These are phyloP conservation scores for Fusarium bactridioides DNA, from an alignment of 2,329 filamentous ascomycete genomes.

Conservation along the genomic window DNA sequence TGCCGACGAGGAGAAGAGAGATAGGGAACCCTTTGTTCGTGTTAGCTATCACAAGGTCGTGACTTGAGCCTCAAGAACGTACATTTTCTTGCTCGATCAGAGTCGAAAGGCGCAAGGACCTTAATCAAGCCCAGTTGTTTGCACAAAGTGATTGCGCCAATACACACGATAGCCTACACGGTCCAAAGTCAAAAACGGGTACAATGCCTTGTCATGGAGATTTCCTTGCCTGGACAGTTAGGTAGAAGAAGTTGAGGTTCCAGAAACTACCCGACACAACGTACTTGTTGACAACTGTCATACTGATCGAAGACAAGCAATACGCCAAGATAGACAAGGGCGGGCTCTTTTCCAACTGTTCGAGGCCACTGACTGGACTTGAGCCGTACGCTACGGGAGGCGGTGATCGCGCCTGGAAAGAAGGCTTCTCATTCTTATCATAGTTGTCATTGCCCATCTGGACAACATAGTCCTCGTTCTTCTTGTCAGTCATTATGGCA, in stretches of 20 bases:
- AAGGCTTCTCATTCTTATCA: slow-evolving; percentile 60
- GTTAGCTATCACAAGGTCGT: slow-evolving; percentile 25
- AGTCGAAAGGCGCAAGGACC: slow-evolving; percentile 82
- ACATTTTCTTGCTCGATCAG: slow-evolving; percentile 93
- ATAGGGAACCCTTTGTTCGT: slow-evolving; percentile 84
- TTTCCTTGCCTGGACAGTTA: slow-evolving; percentile 82
- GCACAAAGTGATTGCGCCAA: slow-evolving; percentile 81
- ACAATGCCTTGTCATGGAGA: not conserved
- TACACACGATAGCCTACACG: slow-evolving; percentile 83
- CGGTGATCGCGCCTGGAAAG: slow-evolving; percentile 52
- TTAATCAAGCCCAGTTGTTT: slow-evolving; percentile 85
- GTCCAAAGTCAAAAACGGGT: slow-evolving; percentile 3
- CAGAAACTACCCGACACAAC: slow-evolving; percentile 89
- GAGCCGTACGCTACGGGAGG: slow-evolving; percentile 30
- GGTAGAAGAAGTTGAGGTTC: slow-evolving; percentile 96
- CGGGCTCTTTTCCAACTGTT: slow-evolving; percentile 75
- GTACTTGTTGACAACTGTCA: slow-evolving; percentile 99
- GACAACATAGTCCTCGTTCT: slow-evolving; percentile 82
- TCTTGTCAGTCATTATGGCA: slow-evolving; percentile 79
- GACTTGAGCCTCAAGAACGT: slow-evolving; percentile 45
- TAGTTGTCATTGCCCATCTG: slow-evolving; percentile 70
- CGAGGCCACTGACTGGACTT: slow-evolving; percentile 11
- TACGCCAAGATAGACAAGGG: slow-evolving; percentile 85
- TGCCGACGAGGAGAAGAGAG: slow-evolving; percentile 92
- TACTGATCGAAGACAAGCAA: slow-evolving; percentile 95